These are phyloP conservation scores for Sergeia podlipaevii DNA, from an alignment of 208 protist genomes.

Conservation along the genomic window DNA sequence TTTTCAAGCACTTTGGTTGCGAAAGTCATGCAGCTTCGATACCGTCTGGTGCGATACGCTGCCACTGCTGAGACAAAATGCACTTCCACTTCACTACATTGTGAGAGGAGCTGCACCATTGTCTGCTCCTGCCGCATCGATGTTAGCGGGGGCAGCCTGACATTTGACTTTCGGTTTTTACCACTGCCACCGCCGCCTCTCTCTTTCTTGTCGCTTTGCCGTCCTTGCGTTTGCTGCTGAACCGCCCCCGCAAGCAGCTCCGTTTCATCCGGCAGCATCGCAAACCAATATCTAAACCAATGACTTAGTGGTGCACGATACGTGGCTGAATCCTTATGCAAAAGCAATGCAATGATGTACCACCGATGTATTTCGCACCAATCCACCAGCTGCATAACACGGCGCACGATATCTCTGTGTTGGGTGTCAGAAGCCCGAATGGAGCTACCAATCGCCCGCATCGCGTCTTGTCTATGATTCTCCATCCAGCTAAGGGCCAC, in stretches of 20 bases:
- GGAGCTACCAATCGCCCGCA: background rate
- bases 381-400: constrained; percentile 37
- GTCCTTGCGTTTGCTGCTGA: background rate
- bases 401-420: constrained; percentile 23
- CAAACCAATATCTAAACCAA: no score
- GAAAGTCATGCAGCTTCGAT: constrained; percentile 52
- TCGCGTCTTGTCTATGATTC: background rate
- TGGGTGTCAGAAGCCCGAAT: constrained; percentile 12
- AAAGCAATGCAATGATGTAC: constrained; percentile 57
- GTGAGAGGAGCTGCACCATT: constrained; percentile 38
- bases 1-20: no score
- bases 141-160: background rate
- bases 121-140: constrained; percentile 19
- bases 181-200: background rate
- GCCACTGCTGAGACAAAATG: constrained; percentile 53
- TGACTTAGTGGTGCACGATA: no score
- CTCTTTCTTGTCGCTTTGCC: no score
- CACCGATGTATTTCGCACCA: constrained; percentile 44
- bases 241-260: background rate
- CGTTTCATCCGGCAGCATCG: no score
- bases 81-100: constrained; percentile 45
- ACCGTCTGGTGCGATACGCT: constrained; percentile 46
- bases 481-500: constrained; percentile 20
- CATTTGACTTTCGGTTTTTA: background rate
- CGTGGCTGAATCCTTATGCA: no score